A percentile compares a stretch with the other conserved stretches of the same genome.
These are phyloP conservation scores for Irpex lacteus DNA, from an alignment of 1,284 basidiomycete species.

Conservation along the genomic window DNA sequence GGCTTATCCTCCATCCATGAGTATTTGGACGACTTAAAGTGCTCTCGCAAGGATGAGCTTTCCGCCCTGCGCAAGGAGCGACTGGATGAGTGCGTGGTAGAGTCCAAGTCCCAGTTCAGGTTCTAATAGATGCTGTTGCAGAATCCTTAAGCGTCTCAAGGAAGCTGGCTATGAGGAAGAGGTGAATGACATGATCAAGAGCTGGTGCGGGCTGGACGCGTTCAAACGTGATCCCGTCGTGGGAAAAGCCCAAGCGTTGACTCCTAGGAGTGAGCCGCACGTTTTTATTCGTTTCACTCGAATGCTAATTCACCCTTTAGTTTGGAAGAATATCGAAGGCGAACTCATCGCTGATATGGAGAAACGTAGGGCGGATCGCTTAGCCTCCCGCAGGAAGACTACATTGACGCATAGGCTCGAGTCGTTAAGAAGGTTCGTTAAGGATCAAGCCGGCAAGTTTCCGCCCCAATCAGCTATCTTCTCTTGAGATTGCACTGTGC, in stretches of 20 bases:
- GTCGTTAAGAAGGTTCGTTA: not conserved
- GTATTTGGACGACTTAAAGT: no score
- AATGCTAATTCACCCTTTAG: not conserved
- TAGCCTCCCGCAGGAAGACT: not conserved
- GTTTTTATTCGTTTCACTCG: not conserved
- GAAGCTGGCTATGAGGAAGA: not conserved
- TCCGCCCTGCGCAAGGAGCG: no score
- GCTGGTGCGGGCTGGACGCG: not conserved
- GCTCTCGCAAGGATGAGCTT: no score
- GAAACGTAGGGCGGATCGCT: not conserved
- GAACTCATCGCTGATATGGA: not conserved
- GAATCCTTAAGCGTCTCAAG: no score
- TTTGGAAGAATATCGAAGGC: not conserved
- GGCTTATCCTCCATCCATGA: no score
- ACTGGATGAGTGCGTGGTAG: no score
- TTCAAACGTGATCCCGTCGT: not conserved
- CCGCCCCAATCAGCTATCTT: not conserved
- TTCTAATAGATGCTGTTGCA: no score
- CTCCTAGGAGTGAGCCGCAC: not conserved
- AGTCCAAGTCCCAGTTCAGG: no score
- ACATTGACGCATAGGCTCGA: not conserved
- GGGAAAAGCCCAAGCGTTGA: not conserved
- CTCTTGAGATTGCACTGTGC: not conserved
- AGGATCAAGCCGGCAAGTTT: not conserved
- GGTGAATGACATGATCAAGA: not conserved